These are phyloP conservation scores for Pleurostoma richardsiae DNA, from an alignment of 2,329 filamentous ascomycete genomes.

Conservation along the genomic window DNA sequence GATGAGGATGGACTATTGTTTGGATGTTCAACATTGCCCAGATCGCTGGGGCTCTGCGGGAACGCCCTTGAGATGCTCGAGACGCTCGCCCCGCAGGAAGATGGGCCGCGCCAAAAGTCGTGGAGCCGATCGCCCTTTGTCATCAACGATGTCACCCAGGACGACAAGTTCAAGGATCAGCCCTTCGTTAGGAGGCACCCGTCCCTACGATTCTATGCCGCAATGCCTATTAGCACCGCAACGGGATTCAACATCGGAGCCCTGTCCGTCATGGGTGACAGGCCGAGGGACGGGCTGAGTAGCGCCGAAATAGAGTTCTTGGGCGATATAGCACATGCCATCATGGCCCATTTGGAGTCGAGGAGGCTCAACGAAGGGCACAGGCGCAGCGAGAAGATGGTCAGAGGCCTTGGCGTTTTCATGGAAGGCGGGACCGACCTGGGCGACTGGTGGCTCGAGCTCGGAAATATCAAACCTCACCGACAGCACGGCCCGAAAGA, in stretches of 20 bases:
- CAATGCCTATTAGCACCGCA: slow-evolving; percentile 5
- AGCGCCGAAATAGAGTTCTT: slow-evolving; percentile 11
- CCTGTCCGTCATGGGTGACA: background rate
- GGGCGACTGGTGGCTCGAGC: background rate
- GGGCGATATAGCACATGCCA: slow-evolving; percentile 14
- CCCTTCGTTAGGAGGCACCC: background rate
- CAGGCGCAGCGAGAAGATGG: slow-evolving; percentile 15
- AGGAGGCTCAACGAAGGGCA: slow-evolving; percentile 13
- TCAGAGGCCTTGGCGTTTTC: slow-evolving; percentile 15
- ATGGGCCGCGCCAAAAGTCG: slow-evolving; percentile 11
- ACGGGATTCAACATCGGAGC: slow-evolving; percentile 8
- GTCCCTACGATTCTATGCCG: slow-evolving; percentile 10
- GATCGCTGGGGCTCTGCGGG: background rate
- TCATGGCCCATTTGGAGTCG: slow-evolving; percentile 19
- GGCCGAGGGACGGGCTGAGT: slow-evolving; percentile 2
- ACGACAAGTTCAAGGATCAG: slow-evolving; percentile 1
- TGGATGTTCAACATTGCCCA: slow-evolving; percentile 3
- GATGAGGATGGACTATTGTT: background rate
- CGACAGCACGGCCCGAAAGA: background rate
- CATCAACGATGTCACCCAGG: background rate
- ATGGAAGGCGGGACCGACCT: slow-evolving; percentile 10
- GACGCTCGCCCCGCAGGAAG: slow-evolving; percentile 36
- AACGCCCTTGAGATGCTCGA: slow-evolving; percentile 1
- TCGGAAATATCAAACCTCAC: background rate
- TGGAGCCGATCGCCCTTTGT: background rate